Percentiles rank a stretch among this genome's conserved stretches.
Conservation (phyloP, 202 grass and related monocot genomes). For the Alloteropsis angusta region DNA sequence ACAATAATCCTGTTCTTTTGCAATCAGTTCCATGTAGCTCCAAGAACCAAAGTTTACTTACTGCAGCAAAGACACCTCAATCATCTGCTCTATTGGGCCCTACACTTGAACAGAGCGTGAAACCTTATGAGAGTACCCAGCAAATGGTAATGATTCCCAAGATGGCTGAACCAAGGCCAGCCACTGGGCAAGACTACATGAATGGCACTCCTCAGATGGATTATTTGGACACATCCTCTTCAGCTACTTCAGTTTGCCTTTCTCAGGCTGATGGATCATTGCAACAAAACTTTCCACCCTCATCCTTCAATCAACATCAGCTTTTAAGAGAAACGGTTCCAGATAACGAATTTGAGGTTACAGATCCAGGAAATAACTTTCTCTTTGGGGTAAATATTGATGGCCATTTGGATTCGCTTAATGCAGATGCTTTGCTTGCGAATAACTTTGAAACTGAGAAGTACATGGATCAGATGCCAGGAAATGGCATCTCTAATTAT, state of each 20-base stretch:
- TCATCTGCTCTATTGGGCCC: slow-evolving; percentile 38
- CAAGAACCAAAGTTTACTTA: slow-evolving; percentile 31
- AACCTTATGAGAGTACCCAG: slow-evolving; percentile 30
- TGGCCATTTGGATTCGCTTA: slow-evolving; percentile 44
- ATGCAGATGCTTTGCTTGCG: slow-evolving; percentile 41
- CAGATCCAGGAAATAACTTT: slow-evolving; percentile 64
- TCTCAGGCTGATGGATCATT: slow-evolving; percentile 63
- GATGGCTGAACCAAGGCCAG: slow-evolving; percentile 31
- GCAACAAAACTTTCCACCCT: slow-evolving; percentile 55
- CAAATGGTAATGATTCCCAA: slow-evolving; percentile 34
- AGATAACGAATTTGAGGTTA: slow-evolving; percentile 47
- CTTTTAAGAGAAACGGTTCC: slow-evolving; percentile 45
- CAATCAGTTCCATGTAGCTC: slow-evolving; percentile 42
- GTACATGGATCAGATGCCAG: slow-evolving; percentile 46
- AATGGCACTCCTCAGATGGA: slow-evolving; percentile 48
- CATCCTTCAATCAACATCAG: slow-evolving; percentile 56
- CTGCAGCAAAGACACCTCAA: slow-evolving; percentile 42
- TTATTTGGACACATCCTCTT: slow-evolving; percentile 73
- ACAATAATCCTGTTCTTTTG: slow-evolving; percentile 37
- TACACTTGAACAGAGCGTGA: slow-evolving; percentile 28
- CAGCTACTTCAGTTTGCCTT: slow-evolving; percentile 73
- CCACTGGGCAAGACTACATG: slow-evolving; percentile 38
- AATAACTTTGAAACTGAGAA: slow-evolving; percentile 47
- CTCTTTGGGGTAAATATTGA: slow-evolving; percentile 61
- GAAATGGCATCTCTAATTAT: slow-evolving; percentile 48